These are phyloP conservation scores for Euryodendron excelsum DNA, from an alignment of 148 eudicot genomes.

Conservation along the genomic window DNA sequence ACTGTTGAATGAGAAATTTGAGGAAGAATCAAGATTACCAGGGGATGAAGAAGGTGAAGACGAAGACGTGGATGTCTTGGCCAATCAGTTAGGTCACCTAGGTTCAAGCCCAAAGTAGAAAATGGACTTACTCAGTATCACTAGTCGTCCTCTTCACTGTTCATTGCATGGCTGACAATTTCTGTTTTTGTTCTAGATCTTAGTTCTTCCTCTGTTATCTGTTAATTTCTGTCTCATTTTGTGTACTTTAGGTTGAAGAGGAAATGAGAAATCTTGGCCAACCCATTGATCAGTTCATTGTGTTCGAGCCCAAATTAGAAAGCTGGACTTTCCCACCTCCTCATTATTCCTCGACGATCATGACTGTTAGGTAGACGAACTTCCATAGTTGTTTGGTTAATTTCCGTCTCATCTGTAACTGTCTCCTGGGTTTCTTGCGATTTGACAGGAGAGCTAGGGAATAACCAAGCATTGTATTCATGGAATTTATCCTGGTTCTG, in stretches of 20 bases:
- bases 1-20: slow-evolving; percentile 53
- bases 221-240: slow-evolving; percentile 12
- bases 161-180: slow-evolving; percentile 7
- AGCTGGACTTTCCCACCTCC: background rate
- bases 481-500: slow-evolving; percentile 8
- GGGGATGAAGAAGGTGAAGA: slow-evolving; percentile 30
- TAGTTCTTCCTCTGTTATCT: background rate
- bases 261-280: slow-evolving; percentile 4
- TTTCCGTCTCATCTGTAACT: background rate
- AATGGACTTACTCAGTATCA: background rate
- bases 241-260: slow-evolving; percentile 25
- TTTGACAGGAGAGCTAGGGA: slow-evolving; percentile 16
- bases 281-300: background rate
- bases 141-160: background rate
- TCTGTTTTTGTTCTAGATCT: slow-evolving; percentile 7
- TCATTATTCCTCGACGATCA: too few species aligned
- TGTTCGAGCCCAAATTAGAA: slow-evolving; percentile 1
- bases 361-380: too few species aligned
- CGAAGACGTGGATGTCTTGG: slow-evolving; percentile 45
- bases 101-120: slow-evolving; percentile 24
- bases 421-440: slow-evolving; percentile 9
- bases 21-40: slow-evolving; percentile 21
- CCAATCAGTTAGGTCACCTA: slow-evolving; percentile 32
- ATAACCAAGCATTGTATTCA: slow-evolving; percentile 8
- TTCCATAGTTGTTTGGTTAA: slow-evolving; percentile 9